phyloP scores from a whole-genome alignment of 768 basidiomycete species.

The Tulasnella calospora region DNA sequence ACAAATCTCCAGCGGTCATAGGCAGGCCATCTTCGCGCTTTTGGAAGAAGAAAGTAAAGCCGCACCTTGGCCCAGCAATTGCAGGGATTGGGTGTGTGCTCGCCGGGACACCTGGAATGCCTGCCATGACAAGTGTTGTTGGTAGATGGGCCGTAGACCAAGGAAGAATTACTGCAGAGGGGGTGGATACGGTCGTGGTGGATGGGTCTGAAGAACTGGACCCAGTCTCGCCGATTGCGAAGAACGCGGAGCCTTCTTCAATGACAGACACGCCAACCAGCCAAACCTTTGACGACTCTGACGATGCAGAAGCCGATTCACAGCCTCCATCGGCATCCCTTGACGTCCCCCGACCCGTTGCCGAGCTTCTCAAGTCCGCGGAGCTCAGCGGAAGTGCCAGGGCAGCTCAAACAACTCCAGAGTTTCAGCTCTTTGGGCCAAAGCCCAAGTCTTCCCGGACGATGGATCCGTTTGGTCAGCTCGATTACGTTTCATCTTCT shows the following conservation, averaged over 20 bases:
- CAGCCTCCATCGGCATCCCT: slow-evolving; percentile 27
- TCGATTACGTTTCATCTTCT: slow-evolving; percentile 42
- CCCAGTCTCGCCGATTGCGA: slow-evolving; percentile 18
- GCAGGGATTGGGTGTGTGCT: slow-evolving; percentile 81
- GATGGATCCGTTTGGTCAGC: slow-evolving; percentile 70
- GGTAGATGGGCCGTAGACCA: slow-evolving; percentile 87
- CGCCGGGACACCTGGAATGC: slow-evolving; percentile 73
- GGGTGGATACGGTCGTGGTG: slow-evolving; percentile 31
- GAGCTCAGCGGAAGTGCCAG: not conserved
- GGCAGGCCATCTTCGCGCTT: slow-evolving; percentile 44
- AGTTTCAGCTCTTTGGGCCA: slow-evolving; percentile 52
- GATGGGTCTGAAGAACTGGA: not conserved
- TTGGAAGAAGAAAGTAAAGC: slow-evolving; percentile 59
- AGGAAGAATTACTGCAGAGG: slow-evolving; percentile 65
- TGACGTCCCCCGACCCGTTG: slow-evolving; percentile 28
- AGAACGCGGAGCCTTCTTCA: not conserved
- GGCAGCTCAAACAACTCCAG: slow-evolving; percentile 64
- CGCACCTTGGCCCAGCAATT: slow-evolving; percentile 65
- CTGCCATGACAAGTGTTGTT: slow-evolving; percentile 61
- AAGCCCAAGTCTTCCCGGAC: slow-evolving; percentile 43
- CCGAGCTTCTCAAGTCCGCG: slow-evolving; percentile 2
- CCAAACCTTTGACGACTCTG: slow-evolving; percentile 13
- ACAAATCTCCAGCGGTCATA: slow-evolving; percentile 53
- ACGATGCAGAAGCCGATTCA: slow-evolving; percentile 30
- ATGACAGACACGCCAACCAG: not conserved